These are phyloP conservation scores for Claviceps purpurea DNA, from an alignment of 2,329 filamentous ascomycete species.

Conservation along the genomic window DNA sequence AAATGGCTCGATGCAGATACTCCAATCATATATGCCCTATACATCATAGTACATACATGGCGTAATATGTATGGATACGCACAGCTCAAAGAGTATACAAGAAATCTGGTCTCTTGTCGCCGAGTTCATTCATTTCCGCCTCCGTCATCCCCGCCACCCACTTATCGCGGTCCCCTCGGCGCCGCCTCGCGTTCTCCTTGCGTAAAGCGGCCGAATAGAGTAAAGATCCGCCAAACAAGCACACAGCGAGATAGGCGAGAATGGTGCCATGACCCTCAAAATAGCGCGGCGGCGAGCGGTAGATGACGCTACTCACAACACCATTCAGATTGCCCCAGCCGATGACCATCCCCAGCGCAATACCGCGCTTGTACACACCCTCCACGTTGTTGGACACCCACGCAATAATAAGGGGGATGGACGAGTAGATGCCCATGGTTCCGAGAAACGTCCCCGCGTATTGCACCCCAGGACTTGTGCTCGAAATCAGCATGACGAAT, in stretches of 20 bases:
- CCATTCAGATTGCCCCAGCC: slow-evolving; percentile 90
- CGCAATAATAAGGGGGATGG: slow-evolving; percentile 73
- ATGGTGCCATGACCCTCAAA: slow-evolving; percentile 63
- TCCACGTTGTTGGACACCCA: slow-evolving; percentile 85
- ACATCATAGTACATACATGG: too few species aligned
- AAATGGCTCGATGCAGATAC: too few species aligned
- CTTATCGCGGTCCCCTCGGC: slow-evolving; percentile 47
- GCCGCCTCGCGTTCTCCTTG: slow-evolving; percentile 55
- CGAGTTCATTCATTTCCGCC: slow-evolving; percentile 49
- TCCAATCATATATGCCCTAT: too few species aligned
- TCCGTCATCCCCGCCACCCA: slow-evolving; percentile 50
- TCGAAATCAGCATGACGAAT: slow-evolving; percentile 66
- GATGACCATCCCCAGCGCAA: slow-evolving; percentile 78
- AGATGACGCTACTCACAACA: slow-evolving; percentile 73
- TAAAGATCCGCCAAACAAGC: slow-evolving; percentile 55
- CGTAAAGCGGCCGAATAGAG: slow-evolving; percentile 48
- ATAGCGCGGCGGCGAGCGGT: slow-evolving; percentile 51
- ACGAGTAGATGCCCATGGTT: slow-evolving; percentile 78
- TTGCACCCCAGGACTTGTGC: slow-evolving; percentile 49
- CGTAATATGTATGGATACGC: too few species aligned
- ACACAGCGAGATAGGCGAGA: slow-evolving; percentile 58
- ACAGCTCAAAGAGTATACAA: slow-evolving; percentile 45
- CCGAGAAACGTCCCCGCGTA: slow-evolving; percentile 79
- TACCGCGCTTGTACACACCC: slow-evolving; percentile 81
- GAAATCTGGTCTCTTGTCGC: slow-evolving; percentile 60